Base-by-base conservation (phyloP, 768 basidiomycete species). In the Lactifluus hygrophoroides region DNA sequence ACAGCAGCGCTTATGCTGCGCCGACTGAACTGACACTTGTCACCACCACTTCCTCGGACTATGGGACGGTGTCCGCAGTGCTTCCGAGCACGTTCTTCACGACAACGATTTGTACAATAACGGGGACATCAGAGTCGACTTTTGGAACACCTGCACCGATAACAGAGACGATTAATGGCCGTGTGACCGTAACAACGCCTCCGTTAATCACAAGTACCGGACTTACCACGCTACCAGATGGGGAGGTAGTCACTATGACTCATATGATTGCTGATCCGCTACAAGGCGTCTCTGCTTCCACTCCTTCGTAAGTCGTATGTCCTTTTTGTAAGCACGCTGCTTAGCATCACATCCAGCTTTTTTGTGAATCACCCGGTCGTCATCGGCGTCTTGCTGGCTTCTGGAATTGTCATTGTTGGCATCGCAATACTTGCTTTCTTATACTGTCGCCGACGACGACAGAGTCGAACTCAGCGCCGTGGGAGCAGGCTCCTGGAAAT, bases 351-450 rank as follows among this genome's bases (percentile, higher is more conserved):
- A n/a, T 7, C 14, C 55, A 84, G 82, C 11, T 85, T 90, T 71
- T 80, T 89, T 64, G 71, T 74, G 46, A 84, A 90, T 66, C 81
- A 75, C 28, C 82, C 83, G 2, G 84, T 83, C 10, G 83, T 89
- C 3, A 82, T 83, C 2, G 88, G 85, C 7, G 80, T 84, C n/a
- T 90, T 91, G 69, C 75, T 86, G 7, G 82, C 76, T 11, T 77
- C 85, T 43, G 88, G 85, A 7, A 66, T 91, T 21, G 70, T 78
- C 37, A 72, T 77, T 5, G 76, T 79, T 1, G 75, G 74, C 0
- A 61, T 84, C 23, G 63, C 76, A 8, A 69, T 77, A 9, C 77
- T 76, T 9, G 61, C 77, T n/a, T 64, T 77, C 19, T 76, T 78
- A 66, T 66, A 74, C 43, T 70, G 75, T 46, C 56, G 76, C 45